Conservation (phyloP, 306 rosid genomes). For the Trifolium pratense region DNA sequence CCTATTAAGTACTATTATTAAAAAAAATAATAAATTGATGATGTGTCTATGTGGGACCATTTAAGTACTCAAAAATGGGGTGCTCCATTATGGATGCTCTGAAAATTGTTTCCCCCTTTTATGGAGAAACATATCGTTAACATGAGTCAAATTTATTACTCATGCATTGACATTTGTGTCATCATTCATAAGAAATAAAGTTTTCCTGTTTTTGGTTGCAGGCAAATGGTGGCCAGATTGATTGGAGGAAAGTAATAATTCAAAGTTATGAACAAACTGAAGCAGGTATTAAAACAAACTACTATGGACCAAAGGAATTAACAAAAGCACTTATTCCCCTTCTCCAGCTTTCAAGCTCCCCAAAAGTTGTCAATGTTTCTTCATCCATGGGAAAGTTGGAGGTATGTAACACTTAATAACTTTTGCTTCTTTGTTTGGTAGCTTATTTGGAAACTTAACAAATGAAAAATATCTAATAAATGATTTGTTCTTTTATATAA, state of each 20-base stretch:
- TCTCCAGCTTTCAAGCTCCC: conserved; percentile 62
- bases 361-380: conserved; percentile 62
- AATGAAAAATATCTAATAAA: too few species aligned
- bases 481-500: too few species aligned
- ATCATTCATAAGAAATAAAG: conserved; percentile 6
- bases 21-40: too few species aligned
- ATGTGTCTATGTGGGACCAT: too few species aligned
- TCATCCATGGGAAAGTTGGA: conserved; percentile 37
- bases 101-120: too few species aligned
- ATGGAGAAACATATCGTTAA: too few species aligned
- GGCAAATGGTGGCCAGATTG: conserved; percentile 25
- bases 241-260: conserved; percentile 36
- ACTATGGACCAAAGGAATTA: conserved; percentile 55
- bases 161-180: background rate
- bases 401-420: conserved; percentile 31
- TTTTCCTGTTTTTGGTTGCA: conserved; percentile 27
- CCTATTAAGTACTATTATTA: too few species aligned
- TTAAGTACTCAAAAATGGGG: too few species aligned
- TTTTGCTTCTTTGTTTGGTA: too few species aligned
- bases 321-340: conserved; percentile 55
- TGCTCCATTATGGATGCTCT: too few species aligned
- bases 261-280: conserved; percentile 45
- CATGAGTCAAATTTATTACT: too few species aligned
- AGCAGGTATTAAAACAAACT: conserved; percentile 55
- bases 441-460: too few species aligned